These are phyloP conservation scores for Pistacia integerrima DNA, from an alignment of 345 rosid species.

Conservation along the genomic window DNA sequence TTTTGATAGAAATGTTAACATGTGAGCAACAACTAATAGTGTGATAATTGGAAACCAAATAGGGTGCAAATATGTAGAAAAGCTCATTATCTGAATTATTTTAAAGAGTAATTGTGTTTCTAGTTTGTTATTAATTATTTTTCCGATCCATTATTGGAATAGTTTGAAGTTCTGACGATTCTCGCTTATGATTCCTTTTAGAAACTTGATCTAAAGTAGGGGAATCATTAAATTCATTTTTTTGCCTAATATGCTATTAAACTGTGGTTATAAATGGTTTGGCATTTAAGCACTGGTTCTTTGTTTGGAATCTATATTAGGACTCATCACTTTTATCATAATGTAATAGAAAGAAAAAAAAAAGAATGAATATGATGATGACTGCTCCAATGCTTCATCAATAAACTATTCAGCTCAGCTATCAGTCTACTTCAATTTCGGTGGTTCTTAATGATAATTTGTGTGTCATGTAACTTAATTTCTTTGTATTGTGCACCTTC, in stretches of 20 bases:
- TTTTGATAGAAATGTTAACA: background rate
- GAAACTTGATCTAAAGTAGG: background rate
- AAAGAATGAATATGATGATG: background rate
- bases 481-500: conserved; percentile 3
- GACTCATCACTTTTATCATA: background rate
- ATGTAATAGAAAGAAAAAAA: background rate
- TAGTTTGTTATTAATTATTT: background rate
- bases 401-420: background rate
- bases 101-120: too few relatives aligned
- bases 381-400: background rate
- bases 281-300: background rate
- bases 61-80: too few relatives aligned
- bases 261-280: background rate
- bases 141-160: too few relatives aligned
- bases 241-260: background rate
- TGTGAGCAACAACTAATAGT: too few relatives aligned
- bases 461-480: conserved; percentile 2
- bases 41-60: too few relatives aligned
- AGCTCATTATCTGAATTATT: too few relatives aligned
- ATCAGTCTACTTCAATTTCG: background rate
- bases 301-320: background rate
- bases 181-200: background rate
- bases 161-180: background rate
- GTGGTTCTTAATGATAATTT: background rate
- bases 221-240: background rate